Base-by-base conservation (phyloP, 768 basidiomycete species). In the Epithele typhae region DNA sequence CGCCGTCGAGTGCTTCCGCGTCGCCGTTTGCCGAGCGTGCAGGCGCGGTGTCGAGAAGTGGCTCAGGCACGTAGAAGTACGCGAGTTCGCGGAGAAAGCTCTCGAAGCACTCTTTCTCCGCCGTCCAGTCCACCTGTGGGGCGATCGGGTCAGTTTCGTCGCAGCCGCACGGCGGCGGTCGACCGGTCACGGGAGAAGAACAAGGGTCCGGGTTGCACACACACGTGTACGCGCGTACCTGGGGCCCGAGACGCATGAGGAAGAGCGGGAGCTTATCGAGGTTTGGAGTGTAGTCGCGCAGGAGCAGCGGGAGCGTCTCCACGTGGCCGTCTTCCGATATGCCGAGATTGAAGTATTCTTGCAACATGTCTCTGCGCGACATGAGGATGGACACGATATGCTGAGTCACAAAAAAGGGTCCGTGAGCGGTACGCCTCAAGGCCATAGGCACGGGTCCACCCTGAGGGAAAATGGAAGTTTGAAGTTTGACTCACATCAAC, bases 181-280 rank as follows among this genome's bases (percentile, higher is more conserved):
- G n/a, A n/a, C n/a, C n/a, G n/a, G n/a, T n/a, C n/a, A n/a, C n/a
- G n/a, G n/a, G n/a, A n/a, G n/a, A n/a, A n/a, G n/a, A n/a, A 24
- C 43, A 25, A 22, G 37, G 32, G n/a, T 37, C 40, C 39, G 25
- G 23, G 43, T 43, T n/a, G 18, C 14, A 35, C 12, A 41, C 40
- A 43, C 1, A 37, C 42, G 50, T 11, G 24, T 6, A 50, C 63
- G 48, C 47, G n/a, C 35, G 12, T 19, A 92, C 93, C 76, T 88
- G 85, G n/a, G 92, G 89, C 0, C 92, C 94, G 5, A 96, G 78
- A 34, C 92, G 78, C 83, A 97, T 87, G 36, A 95, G 72, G 51
- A 97, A 90, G 46, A 81, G 73, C 0, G 96, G 96, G 7, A 98
- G 70, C 56, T 92, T 88, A 56, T 92, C 87, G 4, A 98, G 73